Evolutionary conservation across 129 eudicot species (phyloP), one percentile per base, ranked within the genome.

Genomic region (Kitagawia praeruptora): DNA sequence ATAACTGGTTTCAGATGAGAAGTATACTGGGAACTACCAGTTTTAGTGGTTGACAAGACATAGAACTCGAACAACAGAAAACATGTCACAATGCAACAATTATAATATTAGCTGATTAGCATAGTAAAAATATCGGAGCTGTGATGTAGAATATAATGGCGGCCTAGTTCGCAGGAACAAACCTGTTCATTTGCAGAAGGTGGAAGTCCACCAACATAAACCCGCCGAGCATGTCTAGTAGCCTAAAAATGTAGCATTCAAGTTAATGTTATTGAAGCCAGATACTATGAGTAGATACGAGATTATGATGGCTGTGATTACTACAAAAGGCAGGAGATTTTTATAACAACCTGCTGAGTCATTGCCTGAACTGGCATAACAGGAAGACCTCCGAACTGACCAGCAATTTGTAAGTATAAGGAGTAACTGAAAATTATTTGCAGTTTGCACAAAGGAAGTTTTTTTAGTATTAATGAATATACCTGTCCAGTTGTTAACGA

Each of bases 171-270:
- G 69, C 15, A 46, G 10, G 8, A 46, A 75, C 13, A 46, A 48
- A 96, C 99, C 98, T 96, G 99, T 85, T 96, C 99, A 51, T 96
- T 92, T 19, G 99, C 97, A 70, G 91, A 85, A 5, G 99, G 91
- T 61, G 99, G 84, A 64, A 96, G 99, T 21, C 98, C 99, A 66
- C 99, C 99, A 77, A 96, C 98, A 87, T 96, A 96, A 80, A 96
- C 93, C 85, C 97, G 90, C 58, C 99, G 91, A 81, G 99, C 99
- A 90, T 92, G 99, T 75, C 99, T 90, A 9, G 99, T 96, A 48
- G 99, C 98, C 99, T 95, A 88, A 41, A 44, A 84, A 81, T 51
- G 46, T 70, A 82, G 27, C 49, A 78, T 49, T 70, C 51, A 76
- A 76, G 8, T 42, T 25, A 45, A 45, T 56, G 28, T 3, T 6